Conservation (phyloP, 306 rosid genomes). For the Betula pendula region DNA sequence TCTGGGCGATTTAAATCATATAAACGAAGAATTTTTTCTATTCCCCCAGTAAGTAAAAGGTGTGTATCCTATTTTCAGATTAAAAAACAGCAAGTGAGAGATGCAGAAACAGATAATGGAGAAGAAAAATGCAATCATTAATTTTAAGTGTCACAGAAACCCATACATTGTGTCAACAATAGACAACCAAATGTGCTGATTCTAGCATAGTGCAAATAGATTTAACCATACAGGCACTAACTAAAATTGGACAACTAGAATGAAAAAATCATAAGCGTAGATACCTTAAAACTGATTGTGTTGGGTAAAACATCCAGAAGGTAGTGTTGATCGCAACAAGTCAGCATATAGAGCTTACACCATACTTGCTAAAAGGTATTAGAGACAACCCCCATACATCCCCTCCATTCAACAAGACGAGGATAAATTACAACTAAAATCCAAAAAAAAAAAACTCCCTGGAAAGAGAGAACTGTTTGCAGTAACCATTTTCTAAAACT, state of each 20-base stretch:
- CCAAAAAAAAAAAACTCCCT: neutral
- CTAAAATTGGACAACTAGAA: neutral
- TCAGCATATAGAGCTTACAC: neutral
- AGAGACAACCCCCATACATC: neutral
- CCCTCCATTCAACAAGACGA: neutral
- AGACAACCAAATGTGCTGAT: neutral
- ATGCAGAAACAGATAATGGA: neutral
- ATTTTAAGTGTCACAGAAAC: neutral
- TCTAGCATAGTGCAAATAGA: too few species aligned
- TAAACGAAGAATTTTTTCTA: slow-evolving; percentile 87
- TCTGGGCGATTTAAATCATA: slow-evolving; percentile 93
- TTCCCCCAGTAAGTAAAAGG: slow-evolving; percentile 89
- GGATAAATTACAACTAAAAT: neutral
- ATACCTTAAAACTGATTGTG: neutral
- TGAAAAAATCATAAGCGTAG: neutral
- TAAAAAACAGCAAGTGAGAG: slow-evolving; percentile 18
- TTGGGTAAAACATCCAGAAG: slow-evolving; percentile 1
- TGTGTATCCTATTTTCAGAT: slow-evolving; percentile 69
- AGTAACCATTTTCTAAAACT: neutral
- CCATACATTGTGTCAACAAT: slow-evolving; percentile 10
- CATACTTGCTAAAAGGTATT: neutral
- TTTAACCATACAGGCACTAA: too few species aligned
- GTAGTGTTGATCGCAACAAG: neutral
- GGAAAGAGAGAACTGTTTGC: neutral
- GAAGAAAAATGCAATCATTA: neutral